Conservation (phyloP, 306 rosid species). For the Cucumis melo region DNA sequence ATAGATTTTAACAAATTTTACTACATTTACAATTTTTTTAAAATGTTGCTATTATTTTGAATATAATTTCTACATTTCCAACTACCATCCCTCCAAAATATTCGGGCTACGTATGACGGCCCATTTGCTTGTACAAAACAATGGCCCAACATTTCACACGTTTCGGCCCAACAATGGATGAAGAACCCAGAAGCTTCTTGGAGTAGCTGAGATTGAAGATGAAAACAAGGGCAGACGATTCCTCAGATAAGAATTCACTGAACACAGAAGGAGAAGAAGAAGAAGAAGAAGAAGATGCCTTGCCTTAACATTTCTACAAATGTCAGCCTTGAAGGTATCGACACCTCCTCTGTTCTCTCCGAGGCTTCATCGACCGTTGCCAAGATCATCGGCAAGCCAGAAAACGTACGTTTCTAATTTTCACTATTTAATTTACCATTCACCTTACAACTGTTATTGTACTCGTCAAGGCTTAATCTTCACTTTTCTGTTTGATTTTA, state of each 20-base stretch:
- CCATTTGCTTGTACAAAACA: not conserved
- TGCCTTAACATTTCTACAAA: conserved; percentile 78
- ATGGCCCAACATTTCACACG: not conserved
- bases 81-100: too few relatives aligned
- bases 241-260: not conserved
- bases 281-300: conserved; percentile 49
- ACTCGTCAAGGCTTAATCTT: not conserved
- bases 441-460: not conserved
- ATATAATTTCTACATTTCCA: too few relatives aligned
- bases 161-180: not conserved
- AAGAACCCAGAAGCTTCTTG: not conserved
- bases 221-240: not conserved
- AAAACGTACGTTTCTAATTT: conserved; percentile 29
- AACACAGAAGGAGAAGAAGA: not conserved
- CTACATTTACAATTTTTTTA: too few relatives aligned
- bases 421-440: not conserved
- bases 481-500: not conserved
- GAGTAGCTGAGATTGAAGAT: not conserved
- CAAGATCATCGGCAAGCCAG: conserved; percentile 57
- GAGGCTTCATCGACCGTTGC: conserved; percentile 87
- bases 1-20: too few relatives aligned
- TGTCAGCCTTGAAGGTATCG: conserved; percentile 58
- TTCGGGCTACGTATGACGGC: not conserved
- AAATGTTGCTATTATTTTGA: too few relatives aligned
- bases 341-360: conserved; percentile 81